These are phyloP conservation scores for Plasmodium chabaudi DNA, from an alignment of 169 alveolate species.

Conservation along the genomic window DNA sequence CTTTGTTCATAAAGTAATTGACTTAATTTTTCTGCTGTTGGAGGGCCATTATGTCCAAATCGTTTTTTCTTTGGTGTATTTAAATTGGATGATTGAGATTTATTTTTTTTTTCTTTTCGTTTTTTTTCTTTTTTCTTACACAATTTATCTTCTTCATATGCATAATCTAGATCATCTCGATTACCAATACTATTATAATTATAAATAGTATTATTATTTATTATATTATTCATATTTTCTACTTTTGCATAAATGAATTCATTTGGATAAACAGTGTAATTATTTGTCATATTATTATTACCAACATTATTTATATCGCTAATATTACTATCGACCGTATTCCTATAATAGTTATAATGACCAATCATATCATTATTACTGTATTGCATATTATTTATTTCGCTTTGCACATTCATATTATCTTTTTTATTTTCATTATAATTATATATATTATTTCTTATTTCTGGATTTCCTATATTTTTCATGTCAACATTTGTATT, in stretches of 20 bases:
- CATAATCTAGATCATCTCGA: too few relatives aligned
- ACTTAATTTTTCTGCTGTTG: slow-evolving; percentile 70
- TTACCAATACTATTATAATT: too few relatives aligned
- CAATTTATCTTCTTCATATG: not conserved
- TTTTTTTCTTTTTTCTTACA: slow-evolving; percentile 30
- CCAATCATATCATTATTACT: slow-evolving; percentile 1
- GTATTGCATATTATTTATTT: not conserved
- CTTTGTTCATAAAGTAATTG: slow-evolving; percentile 37
- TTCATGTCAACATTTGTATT: not conserved
- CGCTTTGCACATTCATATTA: slow-evolving; percentile 2
- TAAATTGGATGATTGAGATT: slow-evolving; percentile 8
- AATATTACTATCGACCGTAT: not conserved
- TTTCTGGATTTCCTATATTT: slow-evolving; percentile 2
- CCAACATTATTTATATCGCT: too few relatives aligned
- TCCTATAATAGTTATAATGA: slow-evolving; percentile 20
- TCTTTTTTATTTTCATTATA: slow-evolving; percentile 16
- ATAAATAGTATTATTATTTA: too few relatives aligned
- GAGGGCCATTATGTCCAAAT: slow-evolving; percentile 53
- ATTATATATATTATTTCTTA: slow-evolving; percentile 35
- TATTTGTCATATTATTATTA: too few relatives aligned
- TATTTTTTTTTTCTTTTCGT: slow-evolving; percentile 19
- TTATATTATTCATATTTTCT: not conserved
- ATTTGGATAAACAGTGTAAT: too few relatives aligned
- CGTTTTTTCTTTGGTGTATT: slow-evolving; percentile 24
- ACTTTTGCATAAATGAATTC: not conserved